These are phyloP conservation scores for Sordariomycetes sp. DNA, from an alignment of 2,329 filamentous ascomycete species.

Conservation along the genomic window DNA sequence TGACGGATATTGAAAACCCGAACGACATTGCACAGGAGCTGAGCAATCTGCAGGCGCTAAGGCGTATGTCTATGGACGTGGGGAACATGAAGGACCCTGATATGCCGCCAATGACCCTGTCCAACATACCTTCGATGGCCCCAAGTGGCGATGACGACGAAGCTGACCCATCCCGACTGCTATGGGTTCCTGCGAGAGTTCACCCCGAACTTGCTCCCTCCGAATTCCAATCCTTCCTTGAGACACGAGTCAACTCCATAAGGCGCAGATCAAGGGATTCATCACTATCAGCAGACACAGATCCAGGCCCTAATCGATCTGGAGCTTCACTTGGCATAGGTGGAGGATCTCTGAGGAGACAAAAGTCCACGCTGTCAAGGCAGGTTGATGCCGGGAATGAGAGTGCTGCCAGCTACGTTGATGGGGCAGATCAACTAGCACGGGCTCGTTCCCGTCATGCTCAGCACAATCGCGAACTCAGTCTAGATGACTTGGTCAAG, in stretches of 20 bases:
- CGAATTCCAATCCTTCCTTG: slow-evolving; percentile 94
- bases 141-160: slow-evolving; percentile 70
- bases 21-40: slow-evolving; percentile 86
- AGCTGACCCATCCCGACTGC: slow-evolving; percentile 76
- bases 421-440: slow-evolving; percentile 74
- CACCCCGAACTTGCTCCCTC: slow-evolving; percentile 92
- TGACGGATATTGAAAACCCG: slow-evolving; percentile 84
- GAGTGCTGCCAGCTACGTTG: slow-evolving; percentile 58
- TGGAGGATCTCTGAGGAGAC: slow-evolving; percentile 59
- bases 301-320: slow-evolving; percentile 41
- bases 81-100: slow-evolving; percentile 64
- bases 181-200: slow-evolving; percentile 92
- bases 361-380: slow-evolving; percentile 91
- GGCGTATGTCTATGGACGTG: slow-evolving; percentile 93
- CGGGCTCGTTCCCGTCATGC: slow-evolving; percentile 57
- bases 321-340: slow-evolving; percentile 25
- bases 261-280: slow-evolving; percentile 72
- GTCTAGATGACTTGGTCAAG: slow-evolving; percentile 72
- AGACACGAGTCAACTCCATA: slow-evolving; percentile 86
- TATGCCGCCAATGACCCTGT: slow-evolving; percentile 58
- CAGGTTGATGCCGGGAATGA: slow-evolving; percentile 67
- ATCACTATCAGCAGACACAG: slow-evolving; percentile 46
- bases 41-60: slow-evolving; percentile 82
- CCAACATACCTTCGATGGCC: slow-evolving; percentile 64
- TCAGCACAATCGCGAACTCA: slow-evolving; percentile 50